A percentile compares a stretch with the other conserved stretches of the same genome.
Conservation (phyloP, 2,329 filamentous ascomycete genomes). For the Ophiostoma sp. region DNA sequence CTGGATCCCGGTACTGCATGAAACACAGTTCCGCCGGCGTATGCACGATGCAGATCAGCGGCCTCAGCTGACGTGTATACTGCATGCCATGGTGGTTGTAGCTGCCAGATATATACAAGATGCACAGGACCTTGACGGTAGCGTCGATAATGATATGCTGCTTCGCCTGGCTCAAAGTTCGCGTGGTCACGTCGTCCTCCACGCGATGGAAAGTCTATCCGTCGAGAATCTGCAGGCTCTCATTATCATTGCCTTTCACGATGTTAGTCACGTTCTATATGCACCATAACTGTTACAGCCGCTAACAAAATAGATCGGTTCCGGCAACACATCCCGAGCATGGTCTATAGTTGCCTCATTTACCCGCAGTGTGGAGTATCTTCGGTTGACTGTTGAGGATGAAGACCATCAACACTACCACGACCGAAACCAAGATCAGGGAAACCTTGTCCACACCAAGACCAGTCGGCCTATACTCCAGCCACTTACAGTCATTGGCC, state of each 20-base stretch:
- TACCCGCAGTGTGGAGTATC: constrained; percentile 37
- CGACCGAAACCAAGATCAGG: neutral
- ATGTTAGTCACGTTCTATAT: constrained; percentile 29
- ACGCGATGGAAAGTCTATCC: constrained; percentile 33
- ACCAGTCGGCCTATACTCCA: constrained; percentile 28
- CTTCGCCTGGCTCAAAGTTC: constrained; percentile 15
- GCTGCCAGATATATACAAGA: constrained; percentile 15
- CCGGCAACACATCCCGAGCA: constrained; percentile 28
- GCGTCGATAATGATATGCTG: constrained; percentile 29
- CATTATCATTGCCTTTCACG: constrained; percentile 35
- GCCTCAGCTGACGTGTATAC: constrained; percentile 31
- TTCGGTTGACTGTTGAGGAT: constrained; percentile 36
- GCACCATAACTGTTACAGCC: constrained; percentile 31
- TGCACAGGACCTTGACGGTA: constrained; percentile 17
- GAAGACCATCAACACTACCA: constrained; percentile 23
- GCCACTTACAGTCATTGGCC: constrained; percentile 30
- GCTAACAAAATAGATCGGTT: constrained; percentile 28
- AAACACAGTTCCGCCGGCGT: constrained; percentile 31
- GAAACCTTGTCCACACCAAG: neutral
- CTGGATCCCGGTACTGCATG: constrained; percentile 38
- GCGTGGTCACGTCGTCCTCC: constrained; percentile 31
- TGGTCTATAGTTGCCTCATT: constrained; percentile 38
- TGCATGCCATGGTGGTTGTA: constrained; percentile 35
- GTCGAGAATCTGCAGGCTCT: constrained; percentile 36
- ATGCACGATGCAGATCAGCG: constrained; percentile 30